Percentiles rank a stretch among this genome's conserved stretches.
Conservation (phyloP, 148 eudicot genomes). For the Diospyros kaki region DNA sequence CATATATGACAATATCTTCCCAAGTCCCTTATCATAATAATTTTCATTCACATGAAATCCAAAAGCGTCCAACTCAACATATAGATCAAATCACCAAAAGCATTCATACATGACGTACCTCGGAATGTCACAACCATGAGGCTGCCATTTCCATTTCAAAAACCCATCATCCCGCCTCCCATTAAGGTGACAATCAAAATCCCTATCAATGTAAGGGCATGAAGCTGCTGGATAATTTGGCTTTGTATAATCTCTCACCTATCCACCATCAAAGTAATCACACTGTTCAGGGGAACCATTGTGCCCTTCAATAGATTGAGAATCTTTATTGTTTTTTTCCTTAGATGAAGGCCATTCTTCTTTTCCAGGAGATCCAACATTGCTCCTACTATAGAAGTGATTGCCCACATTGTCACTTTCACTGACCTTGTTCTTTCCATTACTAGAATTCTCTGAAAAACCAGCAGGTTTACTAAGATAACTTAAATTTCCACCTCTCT, state of each 20-base stretch:
- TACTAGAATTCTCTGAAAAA: too few relatives aligned
- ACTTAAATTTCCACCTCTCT: too few relatives aligned
- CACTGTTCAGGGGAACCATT: conserved; percentile 28
- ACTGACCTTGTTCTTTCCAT: too few relatives aligned
- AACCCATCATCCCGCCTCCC: conserved; percentile 64
- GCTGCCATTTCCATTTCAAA: conserved; percentile 85
- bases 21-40: too few relatives aligned
- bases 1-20: too few relatives aligned
- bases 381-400: too few relatives aligned
- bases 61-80: too few relatives aligned
- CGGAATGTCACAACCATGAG: conserved; percentile 65
- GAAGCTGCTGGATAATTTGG: conserved; percentile 69
- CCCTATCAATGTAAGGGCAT: conserved; percentile 74
- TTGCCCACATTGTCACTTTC: too few relatives aligned
- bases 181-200: conserved; percentile 73
- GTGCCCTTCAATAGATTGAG: neutral
- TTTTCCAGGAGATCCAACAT: neutral
- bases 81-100: too few relatives aligned
- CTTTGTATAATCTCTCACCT: conserved; percentile 65
- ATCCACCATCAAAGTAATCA: conserved; percentile 76
- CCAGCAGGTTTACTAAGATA: too few relatives aligned
- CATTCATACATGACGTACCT: conserved; percentile 30
- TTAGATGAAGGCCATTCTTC: neutral
- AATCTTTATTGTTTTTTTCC: neutral
- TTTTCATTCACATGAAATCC: too few relatives aligned